Evolutionary conservation across 2,329 filamentous ascomycete species (phyloP).

Genomic region (Dothideomycetes sp.): DNA sequence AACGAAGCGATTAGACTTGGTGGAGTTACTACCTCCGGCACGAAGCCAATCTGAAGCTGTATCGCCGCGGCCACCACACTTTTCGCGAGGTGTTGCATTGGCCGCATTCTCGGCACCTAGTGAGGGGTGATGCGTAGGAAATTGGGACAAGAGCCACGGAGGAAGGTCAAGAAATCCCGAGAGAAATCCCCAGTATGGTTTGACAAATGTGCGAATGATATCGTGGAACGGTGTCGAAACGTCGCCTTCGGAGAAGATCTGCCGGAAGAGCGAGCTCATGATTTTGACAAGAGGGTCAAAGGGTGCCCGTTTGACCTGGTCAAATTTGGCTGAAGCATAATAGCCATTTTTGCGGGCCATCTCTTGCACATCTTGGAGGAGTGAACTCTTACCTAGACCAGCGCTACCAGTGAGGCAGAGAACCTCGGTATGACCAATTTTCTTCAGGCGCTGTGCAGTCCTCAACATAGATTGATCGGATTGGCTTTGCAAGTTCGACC

Average conservation of each 20-base stretch:
- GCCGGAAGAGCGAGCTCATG: slow-evolving; percentile 52
- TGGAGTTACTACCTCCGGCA: slow-evolving; percentile 34
- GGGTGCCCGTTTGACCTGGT: slow-evolving; percentile 48
- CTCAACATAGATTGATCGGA: slow-evolving; percentile 24
- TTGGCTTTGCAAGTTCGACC: not conserved
- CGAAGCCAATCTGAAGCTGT: slow-evolving; percentile 38
- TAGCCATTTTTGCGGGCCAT: slow-evolving; percentile 50
- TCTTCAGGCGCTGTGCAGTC: slow-evolving; percentile 40
- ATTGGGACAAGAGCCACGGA: slow-evolving; percentile 50
- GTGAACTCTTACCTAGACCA: slow-evolving; percentile 52
- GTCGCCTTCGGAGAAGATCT: slow-evolving; percentile 57
- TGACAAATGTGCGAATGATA: slow-evolving; percentile 45
- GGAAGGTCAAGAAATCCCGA: slow-evolving; percentile 52
- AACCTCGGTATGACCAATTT: slow-evolving; percentile 50
- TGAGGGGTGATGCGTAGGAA: slow-evolving; percentile 9
- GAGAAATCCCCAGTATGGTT: slow-evolving; percentile 49
- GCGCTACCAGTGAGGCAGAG: slow-evolving; percentile 48
- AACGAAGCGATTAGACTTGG: slow-evolving; percentile 61
- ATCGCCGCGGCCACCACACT: slow-evolving; percentile 19
- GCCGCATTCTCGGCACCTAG: slow-evolving; percentile 1
- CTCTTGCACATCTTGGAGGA: slow-evolving; percentile 50
- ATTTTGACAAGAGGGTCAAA: slow-evolving; percentile 53
- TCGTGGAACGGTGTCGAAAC: slow-evolving; percentile 54
- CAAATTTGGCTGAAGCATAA: slow-evolving; percentile 52
- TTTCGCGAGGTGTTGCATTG: slow-evolving; percentile 6